Evolutionary conservation across 305 asterid genomes (phyloP).

Genomic region (Caryopteris hybrid): DNA sequence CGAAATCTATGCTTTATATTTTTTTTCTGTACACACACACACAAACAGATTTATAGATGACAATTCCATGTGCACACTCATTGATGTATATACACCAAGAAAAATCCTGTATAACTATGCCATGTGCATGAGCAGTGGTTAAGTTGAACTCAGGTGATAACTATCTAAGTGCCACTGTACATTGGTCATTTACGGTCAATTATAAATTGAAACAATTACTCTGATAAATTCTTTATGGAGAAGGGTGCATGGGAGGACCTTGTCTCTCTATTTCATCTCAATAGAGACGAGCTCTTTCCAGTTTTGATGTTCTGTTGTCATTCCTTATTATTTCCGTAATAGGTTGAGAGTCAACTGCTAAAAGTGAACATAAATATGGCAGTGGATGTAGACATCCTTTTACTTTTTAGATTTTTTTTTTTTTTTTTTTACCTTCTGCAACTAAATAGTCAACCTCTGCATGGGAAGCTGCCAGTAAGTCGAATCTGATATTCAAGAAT

Average conservation of each 20-base stretch:
- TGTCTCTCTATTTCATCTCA: too few species aligned
- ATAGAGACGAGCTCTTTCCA: too few species aligned
- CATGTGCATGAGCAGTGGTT: too few species aligned
- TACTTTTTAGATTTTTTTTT: too few species aligned
- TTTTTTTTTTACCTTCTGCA: too few species aligned
- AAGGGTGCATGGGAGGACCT: too few species aligned
- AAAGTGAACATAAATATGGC: neutral
- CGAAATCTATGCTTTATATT: neutral
- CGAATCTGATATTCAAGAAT: neutral
- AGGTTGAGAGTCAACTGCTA: neutral
- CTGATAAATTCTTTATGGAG: too few species aligned
- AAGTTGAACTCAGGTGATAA: neutral
- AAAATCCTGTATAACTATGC: neutral
- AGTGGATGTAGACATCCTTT: neutral
- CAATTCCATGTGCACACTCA: neutral
- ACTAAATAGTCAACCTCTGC: too few species aligned
- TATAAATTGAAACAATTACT: too few species aligned
- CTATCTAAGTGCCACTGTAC: neutral
- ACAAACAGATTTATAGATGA: neutral
- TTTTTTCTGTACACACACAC: neutral
- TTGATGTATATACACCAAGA: neutral
- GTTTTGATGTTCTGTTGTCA: neutral
- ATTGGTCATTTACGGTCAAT: neutral
- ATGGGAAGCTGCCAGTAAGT: too few species aligned
- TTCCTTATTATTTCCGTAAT: too few species aligned